Evolutionary conservation across 805 yeast species (phyloP).

Genomic region (Sungouiella thailandica): DNA sequence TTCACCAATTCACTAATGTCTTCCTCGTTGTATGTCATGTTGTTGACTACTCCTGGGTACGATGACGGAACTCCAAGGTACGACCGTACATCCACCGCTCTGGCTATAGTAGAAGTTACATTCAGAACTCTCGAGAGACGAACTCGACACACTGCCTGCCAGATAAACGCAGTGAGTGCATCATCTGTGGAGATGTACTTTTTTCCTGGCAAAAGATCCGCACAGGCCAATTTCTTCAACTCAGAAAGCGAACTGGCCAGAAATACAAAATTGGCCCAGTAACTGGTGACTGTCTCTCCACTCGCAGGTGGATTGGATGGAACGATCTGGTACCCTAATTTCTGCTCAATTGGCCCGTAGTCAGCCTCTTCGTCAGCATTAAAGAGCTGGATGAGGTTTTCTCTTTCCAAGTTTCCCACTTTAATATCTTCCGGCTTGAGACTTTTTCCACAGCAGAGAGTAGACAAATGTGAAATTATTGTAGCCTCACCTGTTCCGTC

Average conservation of each 20-base stretch:
- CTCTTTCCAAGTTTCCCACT: not conserved
- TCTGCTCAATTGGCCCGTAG: not conserved
- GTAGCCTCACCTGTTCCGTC: not conserved
- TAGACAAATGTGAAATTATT: not conserved
- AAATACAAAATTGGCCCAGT: not conserved
- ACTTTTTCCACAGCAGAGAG: not conserved
- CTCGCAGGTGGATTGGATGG: not conserved
- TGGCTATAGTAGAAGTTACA: not conserved
- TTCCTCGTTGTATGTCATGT: not conserved
- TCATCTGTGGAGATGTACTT: not conserved
- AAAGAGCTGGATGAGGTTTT: not conserved
- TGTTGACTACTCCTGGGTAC: not conserved
- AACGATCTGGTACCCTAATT: not conserved
- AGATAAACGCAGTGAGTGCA: not conserved
- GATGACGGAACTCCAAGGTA: not conserved
- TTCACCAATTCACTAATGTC: not conserved
- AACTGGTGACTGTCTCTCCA: not conserved
- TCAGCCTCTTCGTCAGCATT: not conserved
- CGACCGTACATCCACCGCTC: not conserved
- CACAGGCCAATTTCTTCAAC: not conserved
- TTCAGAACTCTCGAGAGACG: not conserved
- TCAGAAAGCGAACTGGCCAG: not conserved
- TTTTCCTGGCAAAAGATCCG: not conserved
- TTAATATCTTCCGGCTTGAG: not conserved
- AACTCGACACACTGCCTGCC: not conserved